Evolutionary conservation across 2,329 filamentous ascomycete genomes (phyloP).

Genomic region (Hymenoscyphus infarciens): DNA sequence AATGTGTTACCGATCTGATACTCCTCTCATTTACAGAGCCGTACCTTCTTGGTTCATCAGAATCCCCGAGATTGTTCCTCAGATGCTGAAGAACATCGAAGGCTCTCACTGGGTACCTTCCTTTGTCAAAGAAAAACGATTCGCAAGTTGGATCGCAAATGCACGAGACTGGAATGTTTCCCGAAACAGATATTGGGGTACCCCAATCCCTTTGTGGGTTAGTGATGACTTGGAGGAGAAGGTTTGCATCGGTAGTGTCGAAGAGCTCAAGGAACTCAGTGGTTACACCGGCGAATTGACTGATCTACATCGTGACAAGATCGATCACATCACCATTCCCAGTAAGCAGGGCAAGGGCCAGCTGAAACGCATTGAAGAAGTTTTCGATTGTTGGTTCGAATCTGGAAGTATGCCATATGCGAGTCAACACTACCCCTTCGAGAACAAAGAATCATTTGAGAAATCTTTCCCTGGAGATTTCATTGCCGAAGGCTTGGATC

Average conservation of each 20-base stretch:
- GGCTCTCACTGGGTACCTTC: slow-evolving; percentile 87
- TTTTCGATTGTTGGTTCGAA: slow-evolving; percentile 97
- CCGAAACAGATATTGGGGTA: slow-evolving; percentile 93
- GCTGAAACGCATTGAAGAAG: slow-evolving; percentile 78
- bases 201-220: slow-evolving; percentile 86
- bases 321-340: slow-evolving; percentile 91
- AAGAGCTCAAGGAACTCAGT: slow-evolving; percentile 79
- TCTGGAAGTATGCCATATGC: slow-evolving; percentile 95
- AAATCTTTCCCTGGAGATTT: slow-evolving; percentile 87
- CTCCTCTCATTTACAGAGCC: slow-evolving; percentile 85
- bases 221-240: slow-evolving; percentile 85
- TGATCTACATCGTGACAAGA: slow-evolving; percentile 88
- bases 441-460: slow-evolving; percentile 78
- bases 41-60: slow-evolving; percentile 95
- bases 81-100: slow-evolving; percentile 89
- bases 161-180: slow-evolving; percentile 96
- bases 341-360: slow-evolving; percentile 82
- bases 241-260: slow-evolving; percentile 79
- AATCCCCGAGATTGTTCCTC: slow-evolving; percentile 75
- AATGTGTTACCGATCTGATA: slow-evolving; percentile 94
- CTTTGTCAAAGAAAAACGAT: slow-evolving; percentile 87
- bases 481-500: slow-evolving; percentile 88
- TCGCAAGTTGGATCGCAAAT: slow-evolving; percentile 86
- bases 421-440: slow-evolving; percentile 87
- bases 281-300: slow-evolving; percentile 80